Evolutionary conservation across 2,329 filamentous ascomycete species (phyloP).

Genomic region (Pyrenophora seminiperda): DNA sequence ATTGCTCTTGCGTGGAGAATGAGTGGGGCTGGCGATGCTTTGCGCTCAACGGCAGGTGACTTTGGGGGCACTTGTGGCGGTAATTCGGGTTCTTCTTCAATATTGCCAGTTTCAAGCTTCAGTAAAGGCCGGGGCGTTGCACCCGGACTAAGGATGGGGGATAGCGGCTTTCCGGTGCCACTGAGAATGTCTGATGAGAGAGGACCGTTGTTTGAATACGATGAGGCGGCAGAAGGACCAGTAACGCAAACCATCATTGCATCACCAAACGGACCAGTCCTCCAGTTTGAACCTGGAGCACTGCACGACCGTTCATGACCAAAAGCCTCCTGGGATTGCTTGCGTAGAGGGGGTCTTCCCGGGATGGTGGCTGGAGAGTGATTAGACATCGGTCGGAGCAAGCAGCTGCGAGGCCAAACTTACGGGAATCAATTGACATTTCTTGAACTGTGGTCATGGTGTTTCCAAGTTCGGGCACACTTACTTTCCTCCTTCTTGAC

Average conservation of each 20-base stretch:
- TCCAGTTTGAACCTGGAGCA: conserved; percentile 47
- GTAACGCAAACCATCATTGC: conserved; percentile 48
- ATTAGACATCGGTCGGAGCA: conserved; percentile 18
- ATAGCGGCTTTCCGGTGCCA: conserved; percentile 21
- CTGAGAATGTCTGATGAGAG: conserved; percentile 23
- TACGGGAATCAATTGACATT: conserved; percentile 48
- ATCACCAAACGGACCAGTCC: conserved; percentile 48
- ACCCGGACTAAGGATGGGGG: conserved; percentile 44
- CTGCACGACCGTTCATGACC: conserved; percentile 49
- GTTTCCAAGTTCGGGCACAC: conserved; percentile 47
- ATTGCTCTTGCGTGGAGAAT: conserved; percentile 41
- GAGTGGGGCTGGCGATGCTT: conserved; percentile 42
- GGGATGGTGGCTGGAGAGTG: conserved; percentile 46
- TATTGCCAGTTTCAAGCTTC: conserved; percentile 39
- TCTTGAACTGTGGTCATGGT: conserved; percentile 50
- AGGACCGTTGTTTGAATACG: conserved; percentile 23
- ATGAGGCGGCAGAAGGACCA: conserved; percentile 37
- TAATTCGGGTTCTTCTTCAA: conserved; percentile 27
- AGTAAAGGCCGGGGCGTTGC: conserved; percentile 36
- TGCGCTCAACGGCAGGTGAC: conserved; percentile 42
- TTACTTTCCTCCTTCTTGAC: conserved; percentile 49
- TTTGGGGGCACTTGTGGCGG: conserved; percentile 48
- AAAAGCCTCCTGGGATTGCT: conserved; percentile 40
- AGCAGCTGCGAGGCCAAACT: conserved; percentile 16
- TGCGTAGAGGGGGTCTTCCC: conserved; percentile 47